phyloP scores from a whole-genome alignment of 371 early-diverging fungal species.

The Mortierella sp. region DNA sequence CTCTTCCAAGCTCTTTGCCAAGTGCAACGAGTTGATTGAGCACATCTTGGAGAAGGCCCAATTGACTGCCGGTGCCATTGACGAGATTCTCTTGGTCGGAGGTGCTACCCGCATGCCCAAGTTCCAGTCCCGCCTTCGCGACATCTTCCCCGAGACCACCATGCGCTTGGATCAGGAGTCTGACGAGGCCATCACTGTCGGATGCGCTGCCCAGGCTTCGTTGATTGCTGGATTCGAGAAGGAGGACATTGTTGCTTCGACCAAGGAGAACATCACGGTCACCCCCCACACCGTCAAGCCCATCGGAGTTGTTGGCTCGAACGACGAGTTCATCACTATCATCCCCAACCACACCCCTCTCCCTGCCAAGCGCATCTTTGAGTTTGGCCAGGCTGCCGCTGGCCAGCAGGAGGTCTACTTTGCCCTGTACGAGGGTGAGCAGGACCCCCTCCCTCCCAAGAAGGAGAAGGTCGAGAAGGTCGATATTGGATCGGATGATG shows the following conservation, averaged over 20 bases:
- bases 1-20: slow-evolving; percentile 82
- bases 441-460: slow-evolving; percentile 64
- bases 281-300: slow-evolving; percentile 80
- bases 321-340: slow-evolving; percentile 81
- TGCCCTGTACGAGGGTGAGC: slow-evolving; percentile 87
- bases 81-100: slow-evolving; percentile 96
- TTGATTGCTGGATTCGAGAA: slow-evolving; percentile 72
- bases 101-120: slow-evolving; percentile 99
- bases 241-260: slow-evolving; percentile 67
- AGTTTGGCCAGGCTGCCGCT: slow-evolving; percentile 75
- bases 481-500: slow-evolving; percentile 57
- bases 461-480: slow-evolving; percentile 66
- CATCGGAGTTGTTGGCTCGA: slow-evolving; percentile 83
- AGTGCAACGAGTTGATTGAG: slow-evolving; percentile 81
- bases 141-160: slow-evolving; percentile 88
- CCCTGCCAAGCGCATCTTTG: slow-evolving; percentile 84
- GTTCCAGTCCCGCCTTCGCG: slow-evolving; percentile 87
- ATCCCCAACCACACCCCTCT: slow-evolving; percentile 88
- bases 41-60: slow-evolving; percentile 62
- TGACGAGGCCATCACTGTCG: slow-evolving; percentile 98
- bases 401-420: slow-evolving; percentile 85
- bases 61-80: slow-evolving; percentile 67
- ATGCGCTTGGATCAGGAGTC: slow-evolving; percentile 83
- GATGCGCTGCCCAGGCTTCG: slow-evolving; percentile 97
- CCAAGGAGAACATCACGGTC: slow-evolving; percentile 73